phyloP scores from a whole-genome alignment of 2,329 filamentous ascomycete genomes.

The Clonostachys solani region DNA sequence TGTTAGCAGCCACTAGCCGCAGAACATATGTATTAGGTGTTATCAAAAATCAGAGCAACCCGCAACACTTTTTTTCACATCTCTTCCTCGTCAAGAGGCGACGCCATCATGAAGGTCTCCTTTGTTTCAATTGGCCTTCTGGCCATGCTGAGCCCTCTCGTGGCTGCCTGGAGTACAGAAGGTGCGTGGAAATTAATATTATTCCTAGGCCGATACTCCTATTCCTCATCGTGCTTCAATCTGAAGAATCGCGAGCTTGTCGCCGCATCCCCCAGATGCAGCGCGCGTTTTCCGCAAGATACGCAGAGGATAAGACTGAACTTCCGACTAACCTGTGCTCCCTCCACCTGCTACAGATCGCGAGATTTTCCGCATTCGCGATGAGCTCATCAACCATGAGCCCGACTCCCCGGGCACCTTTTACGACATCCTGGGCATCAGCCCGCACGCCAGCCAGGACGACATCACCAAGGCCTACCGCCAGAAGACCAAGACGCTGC shows the following conservation, averaged over 20 bases:
- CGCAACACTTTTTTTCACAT: background rate
- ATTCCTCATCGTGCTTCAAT: too few species aligned
- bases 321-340: background rate
- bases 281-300: background rate
- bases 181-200: conserved; percentile 38
- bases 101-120: conserved; percentile 67
- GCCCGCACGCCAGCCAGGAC: conserved; percentile 69
- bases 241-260: too few species aligned
- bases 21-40: background rate
- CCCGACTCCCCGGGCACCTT: conserved; percentile 74
- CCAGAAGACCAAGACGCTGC: conserved; percentile 76
- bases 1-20: too few species aligned
- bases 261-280: too few species aligned
- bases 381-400: conserved; percentile 82
- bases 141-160: conserved; percentile 61
- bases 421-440: conserved; percentile 87
- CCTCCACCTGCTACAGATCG: conserved; percentile 66
- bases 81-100: background rate
- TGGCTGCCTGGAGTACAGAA: conserved; percentile 82
- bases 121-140: conserved; percentile 65
- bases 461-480: conserved; percentile 94
- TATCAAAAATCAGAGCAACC: background rate
- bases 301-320: background rate
- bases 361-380: conserved; percentile 93
- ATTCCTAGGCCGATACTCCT: too few species aligned